phyloP scores from a whole-genome alignment of 352 stramenopile species.

The Globisporangium nagaii region DNA sequence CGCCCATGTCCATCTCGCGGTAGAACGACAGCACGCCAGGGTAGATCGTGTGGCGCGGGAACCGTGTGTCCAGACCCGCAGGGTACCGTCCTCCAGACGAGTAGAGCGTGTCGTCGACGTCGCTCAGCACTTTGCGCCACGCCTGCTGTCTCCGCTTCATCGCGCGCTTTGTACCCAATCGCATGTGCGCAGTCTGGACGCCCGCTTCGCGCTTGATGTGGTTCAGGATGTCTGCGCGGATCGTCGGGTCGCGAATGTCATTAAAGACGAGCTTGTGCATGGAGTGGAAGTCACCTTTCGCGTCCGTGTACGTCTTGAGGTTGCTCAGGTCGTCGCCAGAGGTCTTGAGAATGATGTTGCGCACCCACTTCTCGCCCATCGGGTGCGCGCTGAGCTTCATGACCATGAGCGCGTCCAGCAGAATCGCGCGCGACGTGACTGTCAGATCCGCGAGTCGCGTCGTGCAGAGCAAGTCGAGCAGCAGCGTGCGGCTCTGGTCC shows the following conservation, averaged over 20 bases:
- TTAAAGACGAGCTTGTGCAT: conserved; percentile 99
- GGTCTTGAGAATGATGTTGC: conserved; percentile 96
- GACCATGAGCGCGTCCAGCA: conserved; percentile 96
- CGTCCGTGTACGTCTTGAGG: conserved; percentile 95
- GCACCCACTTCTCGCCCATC: conserved; percentile 93
- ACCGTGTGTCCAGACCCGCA: conserved; percentile 92
- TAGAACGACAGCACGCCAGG: conserved; percentile 98
- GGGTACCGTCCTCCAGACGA: conserved; percentile 95
- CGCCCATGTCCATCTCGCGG: conserved; percentile 95
- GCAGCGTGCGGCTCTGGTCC: conserved; percentile 87
- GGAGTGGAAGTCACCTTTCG: conserved; percentile 94
- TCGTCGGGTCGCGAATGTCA: conserved; percentile 85
- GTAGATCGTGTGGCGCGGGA: conserved; percentile 92
- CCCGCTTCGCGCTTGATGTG: conserved; percentile 94
- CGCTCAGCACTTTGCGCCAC: conserved; percentile 98
- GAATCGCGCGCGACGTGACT: conserved; percentile 87
- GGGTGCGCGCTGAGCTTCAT: conserved; percentile 95
- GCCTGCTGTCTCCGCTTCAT: conserved; percentile 76
- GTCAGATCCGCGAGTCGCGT: conserved; percentile 91
- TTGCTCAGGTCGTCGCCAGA: conserved; percentile 94
- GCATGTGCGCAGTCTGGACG: conserved; percentile 92
- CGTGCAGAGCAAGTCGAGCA: conserved; percentile 93
- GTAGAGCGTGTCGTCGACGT: conserved; percentile 98
- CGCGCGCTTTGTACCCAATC: conserved; percentile 81
- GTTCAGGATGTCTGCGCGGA: conserved; percentile 93